Conservation (phyloP, 2,329 filamentous ascomycete species). For the Talaromyces piceae region DNA sequence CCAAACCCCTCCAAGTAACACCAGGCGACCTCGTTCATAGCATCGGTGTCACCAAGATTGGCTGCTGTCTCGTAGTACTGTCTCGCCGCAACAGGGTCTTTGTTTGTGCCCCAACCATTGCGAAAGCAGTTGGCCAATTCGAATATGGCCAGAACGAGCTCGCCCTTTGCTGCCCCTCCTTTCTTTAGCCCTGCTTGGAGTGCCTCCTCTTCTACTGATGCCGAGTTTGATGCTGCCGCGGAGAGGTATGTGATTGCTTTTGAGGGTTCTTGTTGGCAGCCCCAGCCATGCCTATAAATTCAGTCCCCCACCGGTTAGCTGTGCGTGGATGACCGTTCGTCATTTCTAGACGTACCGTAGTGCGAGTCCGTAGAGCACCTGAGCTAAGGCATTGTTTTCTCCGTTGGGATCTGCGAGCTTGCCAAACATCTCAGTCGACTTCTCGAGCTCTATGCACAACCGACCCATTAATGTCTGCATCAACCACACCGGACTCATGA, state of each 20-base stretch:
- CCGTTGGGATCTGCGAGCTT: constrained; percentile 74
- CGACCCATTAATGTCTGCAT: constrained; percentile 11
- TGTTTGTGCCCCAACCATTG: constrained; percentile 84
- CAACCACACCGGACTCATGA: neutral
- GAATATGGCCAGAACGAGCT: constrained; percentile 92
- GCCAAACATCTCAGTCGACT: constrained; percentile 79
- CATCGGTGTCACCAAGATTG: constrained; percentile 91
- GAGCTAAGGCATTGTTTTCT: constrained; percentile 84
- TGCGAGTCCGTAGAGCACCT: constrained; percentile 91
- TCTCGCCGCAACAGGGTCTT: constrained; percentile 75
- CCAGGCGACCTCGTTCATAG: constrained; percentile 95
- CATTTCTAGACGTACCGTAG: constrained; percentile 55
- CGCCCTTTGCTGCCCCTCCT: constrained; percentile 89
- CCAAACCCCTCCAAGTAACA: constrained; percentile 97
- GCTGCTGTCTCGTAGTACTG: constrained; percentile 97
- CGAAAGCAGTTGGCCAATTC: constrained; percentile 74
- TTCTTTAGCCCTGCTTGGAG: constrained; percentile 83
- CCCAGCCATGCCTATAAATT: constrained; percentile 75
- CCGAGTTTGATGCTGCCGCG: constrained; percentile 82
- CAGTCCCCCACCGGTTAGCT: neutral
- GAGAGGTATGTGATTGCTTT: constrained; percentile 78
- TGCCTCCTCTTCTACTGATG: constrained; percentile 75
- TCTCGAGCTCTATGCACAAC: constrained; percentile 51
- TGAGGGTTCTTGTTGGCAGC: constrained; percentile 63
- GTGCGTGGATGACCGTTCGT: constrained; percentile 6